Percentiles rank a stretch among this genome's conserved stretches.
These are phyloP conservation scores for Psidium friedrichsthalianum DNA, from an alignment of 345 rosid species.

Conservation along the genomic window DNA sequence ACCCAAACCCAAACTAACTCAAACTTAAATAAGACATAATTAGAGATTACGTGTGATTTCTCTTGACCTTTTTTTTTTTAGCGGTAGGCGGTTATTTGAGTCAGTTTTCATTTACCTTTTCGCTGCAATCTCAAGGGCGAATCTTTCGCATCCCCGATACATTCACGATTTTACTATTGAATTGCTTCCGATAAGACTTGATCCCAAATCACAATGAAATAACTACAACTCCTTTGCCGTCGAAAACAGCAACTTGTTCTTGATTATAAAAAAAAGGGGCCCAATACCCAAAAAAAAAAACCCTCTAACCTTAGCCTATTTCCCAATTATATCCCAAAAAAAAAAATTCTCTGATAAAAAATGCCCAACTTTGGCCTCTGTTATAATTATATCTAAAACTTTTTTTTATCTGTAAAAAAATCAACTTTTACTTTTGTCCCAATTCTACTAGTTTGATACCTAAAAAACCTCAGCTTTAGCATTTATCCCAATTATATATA, in stretches of 20 bases:
- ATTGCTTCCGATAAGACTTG: neutral
- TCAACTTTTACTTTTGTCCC: no score
- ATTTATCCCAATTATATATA: no score
- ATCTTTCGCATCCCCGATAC: neutral
- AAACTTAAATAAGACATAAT: neutral
- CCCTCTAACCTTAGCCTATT: no score
- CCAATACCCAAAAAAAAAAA: no score
- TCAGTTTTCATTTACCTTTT: neutral
- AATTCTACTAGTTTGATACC: no score
- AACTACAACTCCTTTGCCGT: neutral
- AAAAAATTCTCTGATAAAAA: no score
- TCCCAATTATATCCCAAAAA: no score
- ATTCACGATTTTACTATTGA: neutral
- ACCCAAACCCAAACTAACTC: neutral
- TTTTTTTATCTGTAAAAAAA: no score
- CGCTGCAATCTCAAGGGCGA: neutral
- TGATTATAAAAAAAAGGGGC: no score
- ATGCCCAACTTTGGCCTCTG: no score
- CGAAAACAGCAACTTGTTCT: neutral
- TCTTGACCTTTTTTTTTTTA: neutral
- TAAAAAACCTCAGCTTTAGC: no score
- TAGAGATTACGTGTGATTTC: accelerated
- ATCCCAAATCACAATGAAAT: neutral
- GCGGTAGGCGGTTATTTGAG: neutral
- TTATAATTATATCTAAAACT: no score